A percentile compares a stretch with the other conserved stretches of the same genome.
phyloP scores from a whole-genome alignment of 352 stramenopile species.

The Pythium angustatum region DNA sequence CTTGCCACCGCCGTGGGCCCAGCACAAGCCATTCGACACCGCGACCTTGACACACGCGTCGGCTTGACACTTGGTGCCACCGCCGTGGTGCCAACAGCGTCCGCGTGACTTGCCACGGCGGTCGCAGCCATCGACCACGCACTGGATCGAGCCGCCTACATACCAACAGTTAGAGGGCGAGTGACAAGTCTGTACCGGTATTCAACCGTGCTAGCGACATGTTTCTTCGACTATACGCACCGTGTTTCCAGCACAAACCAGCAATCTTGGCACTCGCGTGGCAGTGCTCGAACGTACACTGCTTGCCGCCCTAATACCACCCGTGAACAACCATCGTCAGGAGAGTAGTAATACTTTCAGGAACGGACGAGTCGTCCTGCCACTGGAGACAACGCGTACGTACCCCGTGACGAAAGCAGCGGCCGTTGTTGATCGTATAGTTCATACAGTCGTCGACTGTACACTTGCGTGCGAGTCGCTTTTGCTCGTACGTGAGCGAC shows the following conservation, averaged over 20 bases:
- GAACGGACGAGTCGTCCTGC: too few species aligned
- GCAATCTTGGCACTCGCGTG: background rate
- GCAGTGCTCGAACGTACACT: slow-evolving; percentile 10
- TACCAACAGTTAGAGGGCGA: background rate
- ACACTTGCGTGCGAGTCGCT: slow-evolving; percentile 18
- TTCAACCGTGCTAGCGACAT: too few species aligned
- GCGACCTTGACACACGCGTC: slow-evolving; percentile 22
- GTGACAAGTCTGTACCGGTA: too few species aligned
- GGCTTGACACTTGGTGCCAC: slow-evolving; percentile 27
- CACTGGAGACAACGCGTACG: too few species aligned
- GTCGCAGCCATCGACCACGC: slow-evolving; percentile 11
- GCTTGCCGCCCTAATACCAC: slow-evolving; percentile 16
- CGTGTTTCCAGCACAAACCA: slow-evolving; percentile 22
- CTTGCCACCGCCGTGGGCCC: slow-evolving; percentile 36
- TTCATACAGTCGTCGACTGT: slow-evolving; percentile 42
- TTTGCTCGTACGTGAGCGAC: background rate
- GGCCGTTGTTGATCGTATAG: slow-evolving; percentile 47
- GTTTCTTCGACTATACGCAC: too few species aligned
- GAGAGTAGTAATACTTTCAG: too few species aligned
- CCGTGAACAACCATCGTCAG: too few species aligned
- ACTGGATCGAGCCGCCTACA: slow-evolving; percentile 7
- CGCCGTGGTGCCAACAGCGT: slow-evolving; percentile 28
- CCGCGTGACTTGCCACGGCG: slow-evolving; percentile 16
- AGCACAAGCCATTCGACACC: slow-evolving; percentile 34
- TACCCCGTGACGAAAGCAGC: slow-evolving; percentile 44